Evolutionary conservation across 2,329 filamentous ascomycete genomes (phyloP), one percentile per base, ranked within the genome.

Genomic region (Zalaria sp.): DNA sequence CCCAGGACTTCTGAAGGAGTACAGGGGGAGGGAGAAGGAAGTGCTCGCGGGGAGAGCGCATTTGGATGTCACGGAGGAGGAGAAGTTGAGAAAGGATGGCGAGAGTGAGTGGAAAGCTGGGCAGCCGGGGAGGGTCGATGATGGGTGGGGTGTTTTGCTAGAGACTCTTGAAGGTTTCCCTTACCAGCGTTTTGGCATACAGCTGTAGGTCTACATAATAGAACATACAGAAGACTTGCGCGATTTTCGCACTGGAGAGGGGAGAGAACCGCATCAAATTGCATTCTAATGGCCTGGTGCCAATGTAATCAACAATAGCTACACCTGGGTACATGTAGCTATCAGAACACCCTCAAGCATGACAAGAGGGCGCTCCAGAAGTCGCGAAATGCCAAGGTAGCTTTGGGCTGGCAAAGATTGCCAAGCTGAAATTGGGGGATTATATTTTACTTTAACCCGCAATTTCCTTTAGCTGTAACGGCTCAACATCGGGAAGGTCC

Each of bases 21-120:
- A 84, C 53, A 66, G 69, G 34, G 87, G 83, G 1, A 72, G 80
- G 35, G 86, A 94, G 65, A 72, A 72, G 7, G 76, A 87, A 57
- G 85, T 98, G 3, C 65, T 98, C 25, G 89, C 91, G 0, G 91
- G 88, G 0, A 65, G 77, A 51, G 87, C 81, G 25, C 83, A 83
- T 1, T 46, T 44, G 9, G 77, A 82, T 62, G 81, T 77, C 47
- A 73, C 73, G 48, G 72, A 73, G 42, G 61, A 63, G 36, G 69
- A 71, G 41, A 61, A 54, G 43, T 7, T 7, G 29, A 46, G 52
- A 53, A 52, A 55, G 4, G 55, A 51, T 42, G 51, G 54, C 4
- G 60, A 60, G 45, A 59, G 56, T 47, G 64, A 61, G 8, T 58
- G 63, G 43, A 58, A 57, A 27, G 51, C 59, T 8, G 61, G 61